Evolutionary conservation across 306 rosid genomes (phyloP), one percentile per base, ranked within the genome.

Genomic region (Vigna reflexopilosa): DNA sequence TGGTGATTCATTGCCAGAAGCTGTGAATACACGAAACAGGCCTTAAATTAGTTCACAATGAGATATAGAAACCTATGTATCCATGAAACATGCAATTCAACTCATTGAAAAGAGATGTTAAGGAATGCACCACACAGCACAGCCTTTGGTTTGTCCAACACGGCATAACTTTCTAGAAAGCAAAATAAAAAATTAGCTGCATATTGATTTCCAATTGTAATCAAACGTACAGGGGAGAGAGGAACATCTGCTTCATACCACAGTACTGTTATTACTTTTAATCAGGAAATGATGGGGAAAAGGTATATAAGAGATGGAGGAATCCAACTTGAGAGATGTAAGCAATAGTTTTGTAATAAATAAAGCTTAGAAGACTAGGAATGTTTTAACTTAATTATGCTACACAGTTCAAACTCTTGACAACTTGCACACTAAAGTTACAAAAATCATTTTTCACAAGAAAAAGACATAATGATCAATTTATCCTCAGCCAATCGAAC

Each of bases 1-100:
- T 55, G 20, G 49, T 59, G 62, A 72, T 15, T 51, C 49, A 11
- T 28, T 16, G 47, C 24, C 42, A 44, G 62, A 44, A 48, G 34
- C 34, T 58, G 51, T 55, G 54, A 42, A 55, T 22, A 12, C 67
- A 54, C 5, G 14, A 54, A 76, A 28, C 36, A 50, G 42, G 19
- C 4, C 49, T 59, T 30, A 16, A 56, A 12, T 11, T 81, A 47
- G 72, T 19, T 56, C 40, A 55, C 52, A 66, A 3, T 45, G 63
- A 74, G 22, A 47, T 72, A 66, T 9, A 34, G 26, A 57, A 62
- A 80, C 67, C 47, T 55, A 57, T 13, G 42, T 22, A n/a, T 73
- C 9, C 26, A 68, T 5, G 48, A 20, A 16, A 68, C 12, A 80
- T 49, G 16, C 72, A 68, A 47, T 63, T 81, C 77, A 81, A 69